Base-by-base conservation (phyloP, 2,329 filamentous ascomycete species). In the Trichophyton simii region DNA sequence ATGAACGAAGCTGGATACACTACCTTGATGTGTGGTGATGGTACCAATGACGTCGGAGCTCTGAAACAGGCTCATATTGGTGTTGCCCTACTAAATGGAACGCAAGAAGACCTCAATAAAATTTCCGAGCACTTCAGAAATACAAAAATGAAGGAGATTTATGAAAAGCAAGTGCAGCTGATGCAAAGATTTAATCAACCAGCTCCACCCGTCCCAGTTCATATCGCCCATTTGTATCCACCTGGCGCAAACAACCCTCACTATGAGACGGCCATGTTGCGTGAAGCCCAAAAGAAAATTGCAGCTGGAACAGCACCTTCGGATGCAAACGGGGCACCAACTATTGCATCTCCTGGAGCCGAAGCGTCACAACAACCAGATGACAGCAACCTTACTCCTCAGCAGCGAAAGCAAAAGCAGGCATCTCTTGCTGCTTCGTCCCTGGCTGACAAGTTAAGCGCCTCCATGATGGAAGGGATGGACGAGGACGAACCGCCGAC, bases 11-110 rank as follows among this genome's bases (percentile, higher is more conserved):
- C 90, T 77, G 94, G 94, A 58, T 99, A 99, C 78, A 96, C 94
- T 64, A 99, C 94, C 34, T 83, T 99, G 65, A 99, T 99, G 94
- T 95, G 91, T 68, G 94, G 94, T 75, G 94, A 99, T 70, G 94
- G 94, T 65, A 99, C 94, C 61, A 99, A 99, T 74, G 94, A 99
- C 71, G 94, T 99, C 61, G 94, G 94, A 66, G 94, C 94, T 52
- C 79, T 99, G 70, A 99, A 99, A 80, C 94, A 99, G 77, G 94
- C 94, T 46, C 94, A 99, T 72, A 91, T 99, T 65, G 94, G 94
- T 75, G 89, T 99, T 65, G 94, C 94, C 22, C 84, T 99, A 58
- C 84, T 99, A 67, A 99, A 99, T 75, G 94, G 94, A 65, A 95
- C 91, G 1, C 87, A 86, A 66, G 89, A 97, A 22, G 94, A 97